Evolutionary conservation across 2,329 filamentous ascomycete genomes (phyloP).

Genomic region (Epichloe sibirici): DNA sequence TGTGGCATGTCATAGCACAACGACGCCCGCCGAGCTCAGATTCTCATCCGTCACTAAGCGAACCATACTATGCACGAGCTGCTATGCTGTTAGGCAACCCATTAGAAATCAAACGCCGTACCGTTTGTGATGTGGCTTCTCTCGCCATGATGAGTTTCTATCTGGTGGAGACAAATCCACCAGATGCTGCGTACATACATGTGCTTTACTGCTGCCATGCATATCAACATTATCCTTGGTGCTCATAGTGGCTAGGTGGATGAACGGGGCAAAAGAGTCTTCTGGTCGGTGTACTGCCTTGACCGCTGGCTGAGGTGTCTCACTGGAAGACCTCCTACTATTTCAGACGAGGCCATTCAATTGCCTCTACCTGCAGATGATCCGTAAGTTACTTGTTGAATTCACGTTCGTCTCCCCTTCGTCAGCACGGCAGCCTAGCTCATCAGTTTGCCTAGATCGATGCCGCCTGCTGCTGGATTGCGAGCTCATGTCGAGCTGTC

Average conservation of each 20-base stretch:
- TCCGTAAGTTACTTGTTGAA: conserved; percentile 22
- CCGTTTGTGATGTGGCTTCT: conserved; percentile 30
- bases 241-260: conserved; percentile 31
- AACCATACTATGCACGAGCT: conserved; percentile 33
- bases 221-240: conserved; percentile 36
- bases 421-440: background rate
- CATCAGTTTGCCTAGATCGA: conserved; percentile 17
- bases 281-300: conserved; percentile 41
- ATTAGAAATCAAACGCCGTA: conserved; percentile 28
- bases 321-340: conserved; percentile 35
- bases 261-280: conserved; percentile 32
- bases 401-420: background rate
- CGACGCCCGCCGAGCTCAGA: conserved; percentile 12
- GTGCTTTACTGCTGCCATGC: conserved; percentile 33
- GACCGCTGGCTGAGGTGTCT: conserved; percentile 37
- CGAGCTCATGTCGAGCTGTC: conserved; percentile 34
- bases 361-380: conserved; percentile 27
- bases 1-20: conserved; percentile 15
- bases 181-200: conserved; percentile 38
- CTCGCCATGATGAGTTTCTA: conserved; percentile 37
- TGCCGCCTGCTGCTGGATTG: conserved; percentile 32
- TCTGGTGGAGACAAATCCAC: conserved; percentile 34
- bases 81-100: conserved; percentile 32
- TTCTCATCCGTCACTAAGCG: conserved; percentile 21
- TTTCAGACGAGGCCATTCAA: conserved; percentile 34